These are phyloP conservation scores for Elsinoe arachidis DNA, from an alignment of 2,329 filamentous ascomycete species.

Conservation along the genomic window DNA sequence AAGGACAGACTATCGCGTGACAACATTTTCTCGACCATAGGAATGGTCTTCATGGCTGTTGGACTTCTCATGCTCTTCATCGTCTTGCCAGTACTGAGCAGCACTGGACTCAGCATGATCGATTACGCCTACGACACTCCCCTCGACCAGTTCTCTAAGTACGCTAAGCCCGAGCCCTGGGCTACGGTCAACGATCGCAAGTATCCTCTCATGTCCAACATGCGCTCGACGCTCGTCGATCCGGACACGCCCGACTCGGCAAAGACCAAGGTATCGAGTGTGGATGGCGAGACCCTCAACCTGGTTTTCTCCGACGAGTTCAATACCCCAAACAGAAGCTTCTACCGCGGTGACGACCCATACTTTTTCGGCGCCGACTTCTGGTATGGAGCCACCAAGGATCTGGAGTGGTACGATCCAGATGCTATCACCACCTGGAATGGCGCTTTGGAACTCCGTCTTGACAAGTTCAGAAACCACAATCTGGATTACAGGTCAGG, in stretches of 20 bases:
- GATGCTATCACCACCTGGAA: conserved; percentile 55
- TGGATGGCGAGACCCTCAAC: conserved; percentile 53
- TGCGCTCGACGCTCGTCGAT: conserved; percentile 55
- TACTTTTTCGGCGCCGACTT: conserved; percentile 60
- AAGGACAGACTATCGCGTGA: conserved; percentile 39
- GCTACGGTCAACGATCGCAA: conserved; percentile 40
- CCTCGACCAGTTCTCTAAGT: conserved; percentile 31
- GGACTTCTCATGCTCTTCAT: conserved; percentile 45
- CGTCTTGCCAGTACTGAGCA: conserved; percentile 43
- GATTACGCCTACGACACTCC: conserved; percentile 33
- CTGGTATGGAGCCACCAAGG: conserved; percentile 63
- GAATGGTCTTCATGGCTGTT: conserved; percentile 37
- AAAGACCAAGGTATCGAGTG: conserved; percentile 43
- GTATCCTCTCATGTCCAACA: conserved; percentile 45
- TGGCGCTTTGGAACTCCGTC: conserved; percentile 54
- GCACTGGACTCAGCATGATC: conserved; percentile 32
- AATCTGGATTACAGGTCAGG: conserved; percentile 59
- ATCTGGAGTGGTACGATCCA: conserved; percentile 65
- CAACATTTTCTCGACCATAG: conserved; percentile 36
- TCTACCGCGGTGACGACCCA: conserved; percentile 62
- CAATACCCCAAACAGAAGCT: conserved; percentile 57
- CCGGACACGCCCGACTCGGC: conserved; percentile 55
- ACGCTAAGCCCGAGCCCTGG: conserved; percentile 29
- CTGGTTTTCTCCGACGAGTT: conserved; percentile 68
- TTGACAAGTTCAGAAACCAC: conserved; percentile 58